Conservation (phyloP, 352 stramenopile genomes). For the Thalassiosira delicatula region DNA sequence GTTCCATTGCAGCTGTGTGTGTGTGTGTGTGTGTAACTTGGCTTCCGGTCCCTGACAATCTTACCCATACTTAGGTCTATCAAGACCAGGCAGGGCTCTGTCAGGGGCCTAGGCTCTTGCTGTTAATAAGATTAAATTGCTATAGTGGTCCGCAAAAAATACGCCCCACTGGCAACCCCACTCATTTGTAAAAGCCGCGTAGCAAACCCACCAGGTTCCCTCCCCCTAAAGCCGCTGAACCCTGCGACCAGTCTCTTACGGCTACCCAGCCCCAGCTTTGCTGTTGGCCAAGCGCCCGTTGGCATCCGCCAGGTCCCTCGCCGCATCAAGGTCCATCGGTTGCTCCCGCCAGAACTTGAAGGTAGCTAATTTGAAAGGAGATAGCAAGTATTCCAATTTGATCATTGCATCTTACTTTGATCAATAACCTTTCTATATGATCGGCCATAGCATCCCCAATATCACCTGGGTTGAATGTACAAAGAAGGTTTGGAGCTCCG, state of each 20-base stretch:
- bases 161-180: not conserved
- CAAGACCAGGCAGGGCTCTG: not conserved
- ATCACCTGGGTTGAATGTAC: constrained; percentile 4
- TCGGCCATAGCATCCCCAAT: constrained; percentile 4
- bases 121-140: constrained; percentile 6
- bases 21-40: constrained; percentile 10
- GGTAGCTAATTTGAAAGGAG: no score
- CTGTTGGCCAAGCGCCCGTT: not conserved
- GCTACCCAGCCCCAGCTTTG: no score
- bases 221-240: no score
- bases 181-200: not conserved
- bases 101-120: not conserved
- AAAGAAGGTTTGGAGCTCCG: constrained; percentile 5
- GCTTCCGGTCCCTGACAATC: not conserved
- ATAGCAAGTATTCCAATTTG: no score
- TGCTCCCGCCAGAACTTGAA: no score
- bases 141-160: not conserved
- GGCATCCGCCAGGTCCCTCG: no score
- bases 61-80: not conserved
- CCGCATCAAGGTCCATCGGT: no score
- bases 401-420: constrained; percentile 42
- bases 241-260: no score
- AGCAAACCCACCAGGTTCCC: not conserved
- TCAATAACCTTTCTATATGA: constrained; percentile 42
- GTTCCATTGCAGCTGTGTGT: no score